Evolutionary conservation across 768 basidiomycete species (phyloP).

Genomic region (Tylopilus cervinicoccineus): DNA sequence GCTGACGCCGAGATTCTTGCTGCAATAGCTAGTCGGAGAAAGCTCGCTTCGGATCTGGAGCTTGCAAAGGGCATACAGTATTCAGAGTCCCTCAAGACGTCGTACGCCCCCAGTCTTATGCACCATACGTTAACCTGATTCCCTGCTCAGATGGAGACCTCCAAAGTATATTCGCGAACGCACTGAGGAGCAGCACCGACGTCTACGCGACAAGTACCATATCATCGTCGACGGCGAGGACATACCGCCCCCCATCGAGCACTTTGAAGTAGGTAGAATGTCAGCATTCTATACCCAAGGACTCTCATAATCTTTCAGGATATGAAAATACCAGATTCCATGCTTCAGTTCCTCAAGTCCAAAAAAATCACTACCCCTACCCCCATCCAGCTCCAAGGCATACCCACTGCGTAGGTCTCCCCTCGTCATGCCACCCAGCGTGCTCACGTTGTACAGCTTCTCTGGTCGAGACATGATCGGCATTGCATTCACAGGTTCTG

Average conservation of each 20-base stretch:
- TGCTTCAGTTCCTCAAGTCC: conserved; percentile 77
- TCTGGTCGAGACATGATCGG: conserved; percentile 97
- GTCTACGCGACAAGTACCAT: conserved; percentile 85
- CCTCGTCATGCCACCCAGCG: not conserved
- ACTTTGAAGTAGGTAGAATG: conserved; percentile 59
- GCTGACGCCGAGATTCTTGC: conserved; percentile 87
- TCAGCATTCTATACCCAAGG: not conserved
- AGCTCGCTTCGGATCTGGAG: conserved; percentile 90
- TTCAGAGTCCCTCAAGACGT: conserved; percentile 77
- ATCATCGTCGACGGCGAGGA: conserved; percentile 94
- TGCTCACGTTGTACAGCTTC: conserved; percentile 51
- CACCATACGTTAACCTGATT: not conserved
- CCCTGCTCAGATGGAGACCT: conserved; percentile 71
- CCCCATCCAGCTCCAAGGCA: conserved; percentile 96
- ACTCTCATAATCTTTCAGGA: conserved; percentile 49
- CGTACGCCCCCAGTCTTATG: conserved; percentile 44
- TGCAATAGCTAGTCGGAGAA: conserved; percentile 86
- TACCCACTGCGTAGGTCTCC: conserved; percentile 81
- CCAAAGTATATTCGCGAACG: conserved; percentile 78
- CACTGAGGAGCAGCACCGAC: conserved; percentile 62
- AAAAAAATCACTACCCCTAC: conserved; percentile 87
- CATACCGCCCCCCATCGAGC: conserved; percentile 88
- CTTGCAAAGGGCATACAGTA: conserved; percentile 91
- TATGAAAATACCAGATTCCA: conserved; percentile 94
- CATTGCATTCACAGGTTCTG: conserved; percentile 98